phyloP scores from a whole-genome alignment of 257 asterid genomes.

The Lycium ferocissimum region DNA sequence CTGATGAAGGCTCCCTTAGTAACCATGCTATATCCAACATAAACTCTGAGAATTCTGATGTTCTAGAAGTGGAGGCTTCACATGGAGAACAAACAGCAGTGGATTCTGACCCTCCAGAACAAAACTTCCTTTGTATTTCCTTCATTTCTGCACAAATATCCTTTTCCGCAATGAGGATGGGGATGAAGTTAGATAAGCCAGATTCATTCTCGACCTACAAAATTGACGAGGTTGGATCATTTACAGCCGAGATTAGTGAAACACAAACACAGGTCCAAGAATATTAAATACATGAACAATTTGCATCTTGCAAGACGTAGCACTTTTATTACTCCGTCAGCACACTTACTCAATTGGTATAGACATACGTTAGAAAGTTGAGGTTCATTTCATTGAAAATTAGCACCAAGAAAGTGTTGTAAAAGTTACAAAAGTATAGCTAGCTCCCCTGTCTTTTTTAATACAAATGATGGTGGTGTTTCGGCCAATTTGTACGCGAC shows the following conservation, averaged over 20 bases:
- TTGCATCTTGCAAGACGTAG: neutral
- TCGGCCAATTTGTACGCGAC: neutral
- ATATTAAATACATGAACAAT: neutral
- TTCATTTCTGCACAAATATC: conserved; percentile 83
- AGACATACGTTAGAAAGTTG: neutral
- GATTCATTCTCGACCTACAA: conserved; percentile 93
- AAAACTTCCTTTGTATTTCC: conserved; percentile 55
- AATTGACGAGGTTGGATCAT: conserved; percentile 18
- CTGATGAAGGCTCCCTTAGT: conserved; percentile 60
- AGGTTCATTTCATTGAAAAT: conserved; percentile 13
- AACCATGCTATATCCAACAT: conserved; percentile 83
- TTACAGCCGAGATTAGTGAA: conserved; percentile 16
- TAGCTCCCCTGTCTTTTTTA: neutral
- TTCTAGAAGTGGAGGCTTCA: conserved; percentile 51
- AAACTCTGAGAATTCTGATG: conserved; percentile 57
- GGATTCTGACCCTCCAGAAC: conserved; percentile 39
- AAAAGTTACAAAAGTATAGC: neutral
- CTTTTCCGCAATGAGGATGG: conserved; percentile 78
- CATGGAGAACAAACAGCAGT: conserved; percentile 49
- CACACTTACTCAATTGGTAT: neutral
- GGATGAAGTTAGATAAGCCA: conserved; percentile 93
- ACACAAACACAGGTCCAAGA: neutral
- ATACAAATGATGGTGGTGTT: conserved; percentile 18
- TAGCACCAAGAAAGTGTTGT: neutral
- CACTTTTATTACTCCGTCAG: neutral